Evolutionary conservation across 2,329 filamentous ascomycete genomes (phyloP), one percentile per base, ranked within the genome.

Genomic region (Ophiostoma tasmaniense): DNA sequence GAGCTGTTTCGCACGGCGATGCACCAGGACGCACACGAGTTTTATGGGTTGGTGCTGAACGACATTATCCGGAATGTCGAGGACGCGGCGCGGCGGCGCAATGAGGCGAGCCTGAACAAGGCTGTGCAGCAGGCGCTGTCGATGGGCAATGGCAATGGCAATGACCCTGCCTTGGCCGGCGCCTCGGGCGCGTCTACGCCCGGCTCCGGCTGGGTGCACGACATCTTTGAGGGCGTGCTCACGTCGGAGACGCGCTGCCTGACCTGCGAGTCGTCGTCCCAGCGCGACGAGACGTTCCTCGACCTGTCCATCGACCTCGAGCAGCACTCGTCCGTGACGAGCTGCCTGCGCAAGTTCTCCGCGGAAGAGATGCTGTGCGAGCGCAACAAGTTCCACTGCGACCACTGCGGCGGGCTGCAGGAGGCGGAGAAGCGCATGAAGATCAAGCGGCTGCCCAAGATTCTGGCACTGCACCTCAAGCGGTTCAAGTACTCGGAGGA

Each of bases 341-440:
- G 95, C 33, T 99, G 95, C 77, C 80, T 99, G 72, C 87, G 92
- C 70, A 97, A 97, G 75, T 99, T 99, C 75, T 99, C 95, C 0
- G 93, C 95, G 64, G 95, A 98, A 75, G 95, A 99, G 79, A 97
- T 98, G 92, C 85, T 99, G 70, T 98, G 95, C 76, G 95, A 99
- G 80, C 87, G 93, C 71, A 98, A 99, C 82, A 99, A 99, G 77
- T 99, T 99, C 73, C 94, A 99, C 76, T 99, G 95, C 80, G 95
- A 99, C 77, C 93, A 93, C 74, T 99, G 95, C 74, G 95, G 95
- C 67, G 95, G 95, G 2, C 81, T 99, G 68, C 95, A 99, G 79
- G 95, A 99, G 80, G 95, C 95, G 0, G 95, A 99, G 79, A 99
- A 98, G 82, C 87, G 95, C 72, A 99, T 99, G 95, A 99, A 98